Evolutionary conservation across 2,329 filamentous ascomycete species (phyloP).

Genomic region (Aureobasidium namibiae): DNA sequence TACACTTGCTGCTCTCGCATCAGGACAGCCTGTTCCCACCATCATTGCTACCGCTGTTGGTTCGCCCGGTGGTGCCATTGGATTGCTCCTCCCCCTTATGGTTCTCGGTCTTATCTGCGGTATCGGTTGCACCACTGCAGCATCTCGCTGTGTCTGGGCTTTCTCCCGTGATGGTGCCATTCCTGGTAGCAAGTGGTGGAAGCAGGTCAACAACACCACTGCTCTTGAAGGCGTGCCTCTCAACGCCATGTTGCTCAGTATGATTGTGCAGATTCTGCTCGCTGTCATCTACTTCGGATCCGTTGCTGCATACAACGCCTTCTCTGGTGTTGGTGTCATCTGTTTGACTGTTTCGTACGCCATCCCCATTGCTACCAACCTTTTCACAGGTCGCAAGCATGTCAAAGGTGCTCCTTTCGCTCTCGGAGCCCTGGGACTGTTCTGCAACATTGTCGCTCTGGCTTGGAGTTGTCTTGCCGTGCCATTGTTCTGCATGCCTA

Average conservation of each 20-base stretch:
- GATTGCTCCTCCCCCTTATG: conserved; percentile 55
- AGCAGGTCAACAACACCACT: conserved; percentile 53
- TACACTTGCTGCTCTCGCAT: conserved; percentile 39
- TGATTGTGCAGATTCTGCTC: conserved; percentile 55
- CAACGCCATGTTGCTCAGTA: conserved; percentile 65
- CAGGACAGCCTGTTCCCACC: conserved; percentile 54
- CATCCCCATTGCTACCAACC: conserved; percentile 56
- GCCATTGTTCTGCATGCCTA: conserved; percentile 67
- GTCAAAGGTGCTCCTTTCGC: conserved; percentile 51
- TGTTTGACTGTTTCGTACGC: conserved; percentile 62
- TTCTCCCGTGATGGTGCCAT: conserved; percentile 65
- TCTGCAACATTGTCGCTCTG: conserved; percentile 57
- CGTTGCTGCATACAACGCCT: conserved; percentile 59
- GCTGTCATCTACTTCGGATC: conserved; percentile 64
- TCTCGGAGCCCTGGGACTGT: conserved; percentile 52
- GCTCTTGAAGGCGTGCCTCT: conserved; percentile 52
- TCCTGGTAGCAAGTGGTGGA: conserved; percentile 54
- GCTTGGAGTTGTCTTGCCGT: conserved; percentile 61
- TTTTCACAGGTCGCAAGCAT: conserved; percentile 52
- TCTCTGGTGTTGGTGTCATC: conserved; percentile 60
- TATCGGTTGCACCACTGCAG: conserved; percentile 60
- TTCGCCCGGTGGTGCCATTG: conserved; percentile 51
- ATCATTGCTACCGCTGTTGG: conserved; percentile 58
- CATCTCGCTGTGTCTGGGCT: conserved; percentile 60
- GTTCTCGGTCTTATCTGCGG: conserved; percentile 60